phyloP scores from a whole-genome alignment of 148 eudicot genomes.

The Cornus florida region DNA sequence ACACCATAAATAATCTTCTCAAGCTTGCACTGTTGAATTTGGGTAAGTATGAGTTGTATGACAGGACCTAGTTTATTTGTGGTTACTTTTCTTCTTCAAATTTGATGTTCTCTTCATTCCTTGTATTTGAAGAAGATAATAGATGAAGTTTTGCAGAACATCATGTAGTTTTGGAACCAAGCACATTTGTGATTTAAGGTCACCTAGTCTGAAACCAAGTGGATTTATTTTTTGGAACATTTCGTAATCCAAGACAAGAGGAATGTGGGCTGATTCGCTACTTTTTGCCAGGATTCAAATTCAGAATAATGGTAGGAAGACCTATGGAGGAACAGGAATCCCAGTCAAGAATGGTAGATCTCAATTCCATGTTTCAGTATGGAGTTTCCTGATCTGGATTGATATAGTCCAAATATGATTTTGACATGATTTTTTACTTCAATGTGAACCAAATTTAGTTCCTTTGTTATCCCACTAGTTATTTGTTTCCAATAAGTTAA shows the following conservation, averaged over 20 bases:
- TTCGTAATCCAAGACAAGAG: too few species aligned
- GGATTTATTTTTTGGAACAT: too few species aligned
- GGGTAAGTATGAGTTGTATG: background rate
- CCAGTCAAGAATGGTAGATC: slow-evolving; percentile 53
- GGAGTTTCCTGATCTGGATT: background rate
- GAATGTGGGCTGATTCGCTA: too few species aligned
- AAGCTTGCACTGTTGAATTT: slow-evolving; percentile 2
- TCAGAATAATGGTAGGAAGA: slow-evolving; percentile 49
- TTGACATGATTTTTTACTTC: background rate
- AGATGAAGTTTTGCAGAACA: slow-evolving; percentile 10
- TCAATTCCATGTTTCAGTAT: slow-evolving; percentile 42
- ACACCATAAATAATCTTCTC: background rate
- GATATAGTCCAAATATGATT: background rate
- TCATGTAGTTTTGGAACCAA: slow-evolving; percentile 2
- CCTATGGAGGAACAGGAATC: slow-evolving; percentile 62
- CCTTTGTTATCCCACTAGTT: background rate
- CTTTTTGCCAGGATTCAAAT: too few species aligned
- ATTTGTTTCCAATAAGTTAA: background rate
- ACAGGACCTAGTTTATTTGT: background rate
- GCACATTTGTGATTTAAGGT: background rate
- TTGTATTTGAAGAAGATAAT: background rate
- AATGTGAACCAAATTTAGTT: background rate
- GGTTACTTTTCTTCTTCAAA: background rate
- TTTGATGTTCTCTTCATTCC: background rate
- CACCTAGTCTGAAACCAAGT: too few species aligned